These are phyloP conservation scores for Backusella circina DNA, from an alignment of 192 early-diverging fungal genomes.

Conservation along the genomic window DNA sequence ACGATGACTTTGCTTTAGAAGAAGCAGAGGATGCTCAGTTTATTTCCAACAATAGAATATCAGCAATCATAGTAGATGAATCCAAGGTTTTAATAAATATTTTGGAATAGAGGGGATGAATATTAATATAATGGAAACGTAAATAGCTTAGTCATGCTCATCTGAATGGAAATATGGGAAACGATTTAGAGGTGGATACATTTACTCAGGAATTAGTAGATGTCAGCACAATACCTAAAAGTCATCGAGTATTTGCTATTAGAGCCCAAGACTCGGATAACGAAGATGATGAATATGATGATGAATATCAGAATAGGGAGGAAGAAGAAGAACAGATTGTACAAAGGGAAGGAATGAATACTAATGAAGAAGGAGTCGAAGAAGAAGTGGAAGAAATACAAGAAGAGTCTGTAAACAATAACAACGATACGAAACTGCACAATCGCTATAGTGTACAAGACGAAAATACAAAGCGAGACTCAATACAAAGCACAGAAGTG, in stretches of 20 bases:
- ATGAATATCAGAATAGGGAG: not conserved
- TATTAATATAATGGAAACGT: not conserved
- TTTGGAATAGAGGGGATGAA: not conserved
- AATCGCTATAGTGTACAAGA: not conserved
- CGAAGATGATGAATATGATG: not conserved
- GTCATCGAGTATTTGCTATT: not conserved
- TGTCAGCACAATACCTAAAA: not conserved
- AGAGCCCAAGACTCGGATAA: not conserved
- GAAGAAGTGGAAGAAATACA: not conserved
- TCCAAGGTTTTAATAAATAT: not conserved
- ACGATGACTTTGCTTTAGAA: not conserved
- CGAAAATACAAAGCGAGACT: not conserved
- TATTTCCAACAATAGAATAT: constrained; percentile 7
- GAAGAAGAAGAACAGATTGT: not conserved
- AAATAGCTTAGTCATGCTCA: not conserved
- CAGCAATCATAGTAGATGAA: not conserved
- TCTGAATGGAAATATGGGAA: not conserved
- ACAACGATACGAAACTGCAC: not conserved
- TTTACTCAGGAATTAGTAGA: not conserved
- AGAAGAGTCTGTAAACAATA: not conserved
- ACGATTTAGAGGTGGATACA: not conserved
- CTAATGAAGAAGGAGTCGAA: not conserved
- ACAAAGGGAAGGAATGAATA: not conserved
- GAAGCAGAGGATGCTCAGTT: constrained; percentile 9
- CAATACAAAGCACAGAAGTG: not conserved